Conservation (phyloP, 768 basidiomycete species). For the Fibroporia radiculosa region DNA sequence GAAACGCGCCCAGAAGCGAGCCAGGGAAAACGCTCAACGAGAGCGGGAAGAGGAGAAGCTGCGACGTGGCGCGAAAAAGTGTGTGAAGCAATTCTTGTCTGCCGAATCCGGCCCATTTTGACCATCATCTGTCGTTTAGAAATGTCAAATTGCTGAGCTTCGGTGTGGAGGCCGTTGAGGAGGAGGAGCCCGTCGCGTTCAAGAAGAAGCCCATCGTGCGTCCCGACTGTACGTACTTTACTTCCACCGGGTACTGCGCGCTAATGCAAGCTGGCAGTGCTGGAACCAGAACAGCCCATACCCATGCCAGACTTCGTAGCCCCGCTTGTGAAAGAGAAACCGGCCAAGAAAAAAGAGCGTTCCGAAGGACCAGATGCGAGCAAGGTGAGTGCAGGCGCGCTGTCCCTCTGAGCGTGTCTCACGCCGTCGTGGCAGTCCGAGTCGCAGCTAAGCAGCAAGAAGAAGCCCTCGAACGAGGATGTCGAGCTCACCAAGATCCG, state of each 20-base stretch:
- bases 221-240: constrained; percentile 62
- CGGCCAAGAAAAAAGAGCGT: constrained; percentile 9
- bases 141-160: constrained; percentile 90
- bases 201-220: constrained; percentile 81
- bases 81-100: constrained; percentile 17
- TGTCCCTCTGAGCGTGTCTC: not conserved
- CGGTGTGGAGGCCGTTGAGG: constrained; percentile 59
- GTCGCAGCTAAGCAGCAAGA: constrained; percentile 15
- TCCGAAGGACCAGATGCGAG: not conserved
- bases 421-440: not conserved
- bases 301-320: constrained; percentile 8
- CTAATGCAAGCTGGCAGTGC: constrained; percentile 10
- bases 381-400: not conserved
- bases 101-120: not conserved
- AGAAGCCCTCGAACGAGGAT: constrained; percentile 30
- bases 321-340: constrained; percentile 10
- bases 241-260: not conserved
- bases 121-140: constrained; percentile 33
- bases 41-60: constrained; percentile 73
- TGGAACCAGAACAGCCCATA: constrained; percentile 22
- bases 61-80: constrained; percentile 85
- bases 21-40: constrained; percentile 64
- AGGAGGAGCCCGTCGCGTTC: constrained; percentile 41
- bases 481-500: constrained; percentile 65
- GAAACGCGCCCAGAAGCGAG: constrained; percentile 75